Conservation (phyloP, 768 basidiomycete genomes). For the Boletales sp. region DNA sequence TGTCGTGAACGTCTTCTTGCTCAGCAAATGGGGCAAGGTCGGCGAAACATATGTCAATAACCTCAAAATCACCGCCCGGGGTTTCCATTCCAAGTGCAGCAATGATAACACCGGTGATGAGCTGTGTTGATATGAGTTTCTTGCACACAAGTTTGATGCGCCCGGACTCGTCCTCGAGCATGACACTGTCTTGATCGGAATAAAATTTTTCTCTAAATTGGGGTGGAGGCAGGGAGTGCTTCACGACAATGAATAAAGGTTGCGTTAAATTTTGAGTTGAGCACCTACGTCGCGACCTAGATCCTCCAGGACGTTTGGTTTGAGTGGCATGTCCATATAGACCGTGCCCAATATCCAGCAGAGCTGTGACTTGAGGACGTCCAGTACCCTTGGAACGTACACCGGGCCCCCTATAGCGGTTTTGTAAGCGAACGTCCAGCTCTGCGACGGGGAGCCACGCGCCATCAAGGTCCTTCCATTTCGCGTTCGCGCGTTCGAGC, state of each 20-base stretch:
- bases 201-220: constrained; percentile 71
- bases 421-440: constrained; percentile 4
- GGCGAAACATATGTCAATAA: constrained; percentile 82
- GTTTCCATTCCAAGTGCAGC: constrained; percentile 92
- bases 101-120: constrained; percentile 91
- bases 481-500: constrained; percentile 42
- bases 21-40: constrained; percentile 63
- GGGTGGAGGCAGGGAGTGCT: constrained; percentile 90
- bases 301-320: constrained; percentile 97
- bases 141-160: constrained; percentile 86
- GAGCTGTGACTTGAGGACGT: constrained; percentile 78
- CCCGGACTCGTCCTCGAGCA: constrained; percentile 96
- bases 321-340: constrained; percentile 98
- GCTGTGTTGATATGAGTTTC: constrained; percentile 49
- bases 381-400: constrained; percentile 78
- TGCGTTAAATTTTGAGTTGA: constrained; percentile 2
- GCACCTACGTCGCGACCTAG: constrained; percentile 83
- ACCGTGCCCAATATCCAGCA: constrained; percentile 94
- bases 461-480: constrained; percentile 51
- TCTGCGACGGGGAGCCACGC: constrained; percentile 5
- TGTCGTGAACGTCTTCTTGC: constrained; percentile 19
- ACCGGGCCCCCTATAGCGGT: constrained; percentile 54
- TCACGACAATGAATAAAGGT: constrained; percentile 5
- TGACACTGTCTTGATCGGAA: constrained; percentile 74
- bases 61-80: constrained; percentile 86